A percentile compares a stretch with the other conserved stretches of the same genome.
phyloP scores from a whole-genome alignment of 495 filamentous ascomycete genomes.

The Terfezia boudieri region DNA sequence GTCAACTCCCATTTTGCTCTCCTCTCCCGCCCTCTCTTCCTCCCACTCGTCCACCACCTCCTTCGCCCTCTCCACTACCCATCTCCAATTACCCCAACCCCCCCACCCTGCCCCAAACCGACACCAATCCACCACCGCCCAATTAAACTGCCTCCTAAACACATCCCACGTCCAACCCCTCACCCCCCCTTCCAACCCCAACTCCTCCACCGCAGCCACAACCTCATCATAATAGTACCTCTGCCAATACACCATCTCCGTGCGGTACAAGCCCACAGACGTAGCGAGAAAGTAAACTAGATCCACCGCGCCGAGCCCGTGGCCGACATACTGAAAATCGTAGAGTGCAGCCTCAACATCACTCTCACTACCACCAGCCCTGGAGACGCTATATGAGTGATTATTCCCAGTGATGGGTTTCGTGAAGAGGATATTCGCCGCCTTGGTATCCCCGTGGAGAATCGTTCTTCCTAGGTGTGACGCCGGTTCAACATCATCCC shows the following conservation, averaged over 20 bases:
- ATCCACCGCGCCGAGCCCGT: constrained; percentile 26
- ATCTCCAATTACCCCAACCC: constrained; percentile 26
- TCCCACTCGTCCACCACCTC: constrained; percentile 3
- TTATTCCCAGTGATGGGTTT: no score
- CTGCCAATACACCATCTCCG: constrained; percentile 8
- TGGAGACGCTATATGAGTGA: constrained; percentile 6
- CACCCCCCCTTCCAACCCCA: constrained; percentile 5
- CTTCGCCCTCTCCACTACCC: constrained; percentile 19
- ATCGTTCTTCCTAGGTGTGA: constrained; percentile 18
- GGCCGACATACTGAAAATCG: constrained; percentile 28
- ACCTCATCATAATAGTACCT: constrained; percentile 10
- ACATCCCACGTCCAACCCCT: constrained; percentile 20
- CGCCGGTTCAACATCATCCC: neutral
- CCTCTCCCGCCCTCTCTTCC: constrained; percentile 1
- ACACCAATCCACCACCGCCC: constrained; percentile 27
- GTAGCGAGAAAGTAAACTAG: constrained; percentile 24
- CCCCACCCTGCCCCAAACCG: constrained; percentile 29
- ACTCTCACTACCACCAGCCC: neutral
- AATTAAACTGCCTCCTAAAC: constrained; percentile 25
- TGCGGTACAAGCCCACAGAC: constrained; percentile 9
- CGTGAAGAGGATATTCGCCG: constrained; percentile 19
- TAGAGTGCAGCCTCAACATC: constrained; percentile 24
- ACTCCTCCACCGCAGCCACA: constrained; percentile 16
- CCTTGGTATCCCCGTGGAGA: constrained; percentile 28
- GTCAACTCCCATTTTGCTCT: neutral